These are phyloP conservation scores for Diaporthe citri DNA, from an alignment of 2,329 filamentous ascomycete species.

Conservation along the genomic window DNA sequence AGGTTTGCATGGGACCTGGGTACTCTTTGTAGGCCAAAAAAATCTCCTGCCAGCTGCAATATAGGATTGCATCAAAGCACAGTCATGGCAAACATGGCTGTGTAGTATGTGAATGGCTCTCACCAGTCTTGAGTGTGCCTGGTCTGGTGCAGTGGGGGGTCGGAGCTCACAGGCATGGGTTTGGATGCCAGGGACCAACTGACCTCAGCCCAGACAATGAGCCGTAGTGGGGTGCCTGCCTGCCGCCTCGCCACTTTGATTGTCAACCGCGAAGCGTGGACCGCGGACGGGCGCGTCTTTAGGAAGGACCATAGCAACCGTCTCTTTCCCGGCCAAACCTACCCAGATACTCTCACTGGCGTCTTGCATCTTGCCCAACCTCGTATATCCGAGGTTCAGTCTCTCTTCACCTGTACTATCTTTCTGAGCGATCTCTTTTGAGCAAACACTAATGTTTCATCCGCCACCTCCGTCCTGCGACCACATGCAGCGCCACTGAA, in stretches of 20 bases:
- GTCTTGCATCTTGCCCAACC: background rate
- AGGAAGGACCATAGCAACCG: background rate
- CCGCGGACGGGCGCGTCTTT: slow-evolving; percentile 14
- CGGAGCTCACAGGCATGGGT: slow-evolving; percentile 4
- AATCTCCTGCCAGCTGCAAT: background rate
- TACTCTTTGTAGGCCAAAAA: background rate
- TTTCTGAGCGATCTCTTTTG: background rate
- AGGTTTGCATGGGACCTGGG: background rate
- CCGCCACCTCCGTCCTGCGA: slow-evolving; percentile 1
- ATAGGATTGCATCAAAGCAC: background rate
- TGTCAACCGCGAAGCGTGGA: slow-evolving; percentile 1
- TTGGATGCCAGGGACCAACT: background rate
- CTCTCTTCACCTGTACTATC: background rate
- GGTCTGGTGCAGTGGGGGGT: background rate
- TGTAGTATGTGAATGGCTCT: background rate
- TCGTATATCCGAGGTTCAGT: background rate
- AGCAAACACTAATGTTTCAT: background rate
- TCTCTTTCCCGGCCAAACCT: background rate
- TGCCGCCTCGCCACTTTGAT: slow-evolving; percentile 17
- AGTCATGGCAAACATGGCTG: background rate
- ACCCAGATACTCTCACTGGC: background rate
- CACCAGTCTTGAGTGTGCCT: too few species aligned
- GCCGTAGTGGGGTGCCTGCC: slow-evolving; percentile 8
- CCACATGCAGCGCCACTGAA: slow-evolving; percentile 26
- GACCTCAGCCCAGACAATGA: background rate